Base-by-base conservation (phyloP, 495 filamentous ascomycete genomes). In the Pseudotulostoma volvatum region DNA sequence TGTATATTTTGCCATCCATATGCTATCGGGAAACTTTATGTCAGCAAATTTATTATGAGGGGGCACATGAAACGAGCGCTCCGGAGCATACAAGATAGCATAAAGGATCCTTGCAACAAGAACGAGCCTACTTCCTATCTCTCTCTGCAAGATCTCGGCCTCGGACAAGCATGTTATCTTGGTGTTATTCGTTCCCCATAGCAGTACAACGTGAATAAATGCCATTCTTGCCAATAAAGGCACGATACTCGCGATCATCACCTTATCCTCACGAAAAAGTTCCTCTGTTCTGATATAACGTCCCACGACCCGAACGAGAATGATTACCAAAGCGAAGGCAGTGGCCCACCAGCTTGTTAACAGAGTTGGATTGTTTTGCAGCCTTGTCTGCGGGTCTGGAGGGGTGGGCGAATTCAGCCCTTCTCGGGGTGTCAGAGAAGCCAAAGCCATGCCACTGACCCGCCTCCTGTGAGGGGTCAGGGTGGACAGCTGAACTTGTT, bases 281-380 rank as follows among this genome's bases (percentile, higher is more conserved):
- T 66, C 72, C 53, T 93, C 77, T 19, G 79, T 82, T 18, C 90
- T 69, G 5, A 85, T 62, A 51, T 84, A 88, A 30, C 90, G 77
- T 16, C 90, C 87, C 39, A 52, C 57, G 7, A 94, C 55, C 0
- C 90, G 73, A 20, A 84, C 64, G 13, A 84, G 41, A 42, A 97
- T 93, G 43, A 94, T 81, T 28, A 71, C 68, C 34, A 85, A 59
- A 21, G 84, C 81, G 51, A 92, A 90, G 4, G 62, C 63, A 5
- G 85, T 92, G 41, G 83, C 84, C 90, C 90, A 94, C 82, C 85
- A 95, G 52, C 81, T 87, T 49, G 90, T 84, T 38, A 95, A 66
- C 31, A 97, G 68, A 0, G 82, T 85, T 16, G 84, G 76, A 43
- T 84, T 79, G 58, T 83, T 69, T 19, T 76, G 50, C 7, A 49